Evolutionary conservation across 2,329 filamentous ascomycete genomes (phyloP), one percentile per base, ranked within the genome.

Genomic region (Byssochlamys sp.): DNA sequence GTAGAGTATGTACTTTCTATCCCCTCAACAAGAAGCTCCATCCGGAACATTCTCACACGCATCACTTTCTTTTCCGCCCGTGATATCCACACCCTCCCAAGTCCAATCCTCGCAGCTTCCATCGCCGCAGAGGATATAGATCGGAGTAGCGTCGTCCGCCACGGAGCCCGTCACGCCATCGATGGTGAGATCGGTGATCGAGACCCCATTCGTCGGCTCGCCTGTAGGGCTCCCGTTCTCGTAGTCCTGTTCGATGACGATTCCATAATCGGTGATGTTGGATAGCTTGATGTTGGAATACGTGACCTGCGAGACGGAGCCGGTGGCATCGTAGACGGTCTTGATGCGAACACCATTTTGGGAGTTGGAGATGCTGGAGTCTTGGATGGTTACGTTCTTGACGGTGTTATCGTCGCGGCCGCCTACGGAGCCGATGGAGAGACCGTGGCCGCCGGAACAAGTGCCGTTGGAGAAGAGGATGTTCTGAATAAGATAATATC

Each of bases 181-280:
- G 31, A 77, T 57, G 2, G 67, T 74, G 27, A 78, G 59, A 35
- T 69, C 72, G 2, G 67, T 70, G 66, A 77, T 76, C 48, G 73
- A 72, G 35, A 77, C 67, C 12, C 74, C 75, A 31, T 59, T 69
- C 50, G 73, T 70, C 6, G 73, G 69, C 5, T 55, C 67, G 19
- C 72, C 73, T 14, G 70, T 74, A 2, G 73, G 73, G 49, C 74
- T 73, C 53, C 77, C 76, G 61, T 78, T 78, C 65, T 77, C 70
- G 63, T 83, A 84, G 66, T 84, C 80, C 71, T 85, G 83, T 68
- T 84, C 73, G 58, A 85, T 78, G 54, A 84, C 74, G 58, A 85
- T 78, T 51, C 79, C 81, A 65, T 84, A 82, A 25, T 77, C 71
- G 55, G 77, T 67, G 64, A 83, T 83, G 49, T 70, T 68, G 48